Evolutionary conservation across 371 early-diverging fungal genomes (phyloP), one percentile per base, ranked within the genome.

Genomic region (Circinella minor): DNA sequence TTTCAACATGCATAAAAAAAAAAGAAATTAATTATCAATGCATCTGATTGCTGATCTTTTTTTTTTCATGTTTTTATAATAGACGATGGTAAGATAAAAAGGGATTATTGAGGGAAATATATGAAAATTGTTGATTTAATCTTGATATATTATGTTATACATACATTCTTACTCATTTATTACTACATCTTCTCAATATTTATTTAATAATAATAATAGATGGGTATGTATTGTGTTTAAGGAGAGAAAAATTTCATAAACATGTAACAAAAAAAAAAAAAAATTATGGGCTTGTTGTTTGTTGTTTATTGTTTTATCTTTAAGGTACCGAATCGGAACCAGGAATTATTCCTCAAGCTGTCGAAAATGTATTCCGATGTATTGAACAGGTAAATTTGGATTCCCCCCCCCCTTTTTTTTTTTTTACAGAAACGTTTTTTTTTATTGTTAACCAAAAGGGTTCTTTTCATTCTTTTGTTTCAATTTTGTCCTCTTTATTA

Each of bases 271-370:
- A 7, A 34, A 64, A 20, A 27, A 49, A 34, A 34, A 49, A 7
- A 49, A 46, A 64, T n/a, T 27, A 6, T 48, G n/a, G 4, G n/a
- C n/a, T n/a, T n/a, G n/a, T n/a, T n/a, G n/a, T 65, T 20, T 36
- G 11, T 17, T 34, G 48, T 51, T 87, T 43, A 43, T 9, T 43
- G 6, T 6, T 6, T 43, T 43, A 87, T 43, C 83, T 86, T 88
- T 49, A 77, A 77, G 89, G 91, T 4, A 84, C 72, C 54, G 66
- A 78, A 14, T 51, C 74, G n/a, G 86, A 88, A 65, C 86, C 86
- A 9, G 91, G 91, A 20, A 78, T 91, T 0, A 89, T 88, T 18
- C 80, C 82, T 13, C 72, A 85, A 36, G 78, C 88, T 8, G 84
- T 88, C 15, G 67, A 83, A 46, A 77, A 85, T 55, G 83, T 91